Base-by-base conservation (phyloP, 2,329 filamentous ascomycete species). In the Alternaria triticina region DNA sequence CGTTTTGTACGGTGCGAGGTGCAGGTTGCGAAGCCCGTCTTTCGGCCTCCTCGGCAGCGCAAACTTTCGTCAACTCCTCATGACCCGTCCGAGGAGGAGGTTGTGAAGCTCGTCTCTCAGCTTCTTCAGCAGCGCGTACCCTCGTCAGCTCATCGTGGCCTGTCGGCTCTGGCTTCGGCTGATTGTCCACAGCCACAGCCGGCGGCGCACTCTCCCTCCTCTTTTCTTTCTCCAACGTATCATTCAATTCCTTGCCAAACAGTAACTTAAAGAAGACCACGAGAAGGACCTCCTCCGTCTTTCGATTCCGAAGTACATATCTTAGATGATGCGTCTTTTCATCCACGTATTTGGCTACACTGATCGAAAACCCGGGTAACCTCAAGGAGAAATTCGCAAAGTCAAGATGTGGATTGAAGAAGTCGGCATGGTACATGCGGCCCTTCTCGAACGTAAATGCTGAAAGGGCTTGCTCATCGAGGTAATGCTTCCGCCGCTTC, bases 341-440 rank as follows among this genome's bases (percentile, higher is more conserved):
- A 64, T 83, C 83, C 45, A 84, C 79, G 59, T 84, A 84, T 67
- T 78, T 81, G 46, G 82, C 77, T 5, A 84, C 81, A 13, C 77
- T 78, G 25, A 84, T 77, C 3, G 75, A 80, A 56, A 84, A 83
- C 0, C 83, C 83, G 0, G 83, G 83, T 15, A 85, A 64, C 57
- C 82, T 80, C 4, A 85, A 63, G 4, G 79, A 73, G 61, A 83
- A 83, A 47, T 83, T 82, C 1, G 80, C 79, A 69, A 84, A 85
- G 64, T 84, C 83, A 6, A 85, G 68, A 68, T 84, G 83, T 22
- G 82, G 81, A 57, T 85, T 85, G 74, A 82, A 83, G 62, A 85
- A 84, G 59, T 85, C 83, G 1, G 73, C 81, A 43, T 82, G 77
- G 58, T 85, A 84, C 57, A 80, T 57, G 20, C 83, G 61, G 0